These are phyloP conservation scores for Mycena polygramma DNA, from an alignment of 768 basidiomycete species.

Conservation along the genomic window DNA sequence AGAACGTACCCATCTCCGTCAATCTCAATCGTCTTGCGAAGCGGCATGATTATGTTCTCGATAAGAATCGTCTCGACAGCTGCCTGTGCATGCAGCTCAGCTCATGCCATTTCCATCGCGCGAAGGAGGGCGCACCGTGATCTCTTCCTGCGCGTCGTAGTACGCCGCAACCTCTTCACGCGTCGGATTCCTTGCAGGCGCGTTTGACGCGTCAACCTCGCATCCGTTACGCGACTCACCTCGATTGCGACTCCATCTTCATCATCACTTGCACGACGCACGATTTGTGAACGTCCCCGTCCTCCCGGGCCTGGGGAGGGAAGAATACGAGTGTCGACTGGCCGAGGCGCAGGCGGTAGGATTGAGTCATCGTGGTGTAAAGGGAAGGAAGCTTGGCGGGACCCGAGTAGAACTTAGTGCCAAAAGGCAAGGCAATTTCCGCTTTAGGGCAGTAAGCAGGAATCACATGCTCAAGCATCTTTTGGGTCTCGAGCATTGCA, in stretches of 20 bases:
- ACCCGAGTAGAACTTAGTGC: neutral
- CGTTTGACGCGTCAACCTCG: neutral
- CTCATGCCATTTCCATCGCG: neutral
- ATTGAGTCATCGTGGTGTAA: slow-evolving; percentile 6
- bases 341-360: slow-evolving; percentile 23
- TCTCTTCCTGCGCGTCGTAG: slow-evolving; percentile 32
- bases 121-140: slow-evolving; percentile 26
- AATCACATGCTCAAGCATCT: neutral
- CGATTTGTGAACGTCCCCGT: slow-evolving; percentile 8
- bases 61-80: slow-evolving; percentile 26
- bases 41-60: slow-evolving; percentile 22
- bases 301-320: slow-evolving; percentile 14
- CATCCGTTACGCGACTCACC: slow-evolving; percentile 6
- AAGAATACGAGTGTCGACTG: slow-evolving; percentile 31
- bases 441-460: neutral
- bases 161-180: slow-evolving; percentile 30
- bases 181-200: slow-evolving; percentile 20
- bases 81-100: neutral
- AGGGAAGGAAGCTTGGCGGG: neutral
- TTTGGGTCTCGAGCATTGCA: too few relatives aligned
- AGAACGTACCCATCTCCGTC: slow-evolving; percentile 34
- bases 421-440: slow-evolving; percentile 10
- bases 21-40: slow-evolving; percentile 20
- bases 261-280: slow-evolving; percentile 34
- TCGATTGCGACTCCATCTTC: slow-evolving; percentile 10